These are phyloP conservation scores for Podila horticola DNA, from an alignment of 192 early-diverging fungal genomes.

Conservation along the genomic window DNA sequence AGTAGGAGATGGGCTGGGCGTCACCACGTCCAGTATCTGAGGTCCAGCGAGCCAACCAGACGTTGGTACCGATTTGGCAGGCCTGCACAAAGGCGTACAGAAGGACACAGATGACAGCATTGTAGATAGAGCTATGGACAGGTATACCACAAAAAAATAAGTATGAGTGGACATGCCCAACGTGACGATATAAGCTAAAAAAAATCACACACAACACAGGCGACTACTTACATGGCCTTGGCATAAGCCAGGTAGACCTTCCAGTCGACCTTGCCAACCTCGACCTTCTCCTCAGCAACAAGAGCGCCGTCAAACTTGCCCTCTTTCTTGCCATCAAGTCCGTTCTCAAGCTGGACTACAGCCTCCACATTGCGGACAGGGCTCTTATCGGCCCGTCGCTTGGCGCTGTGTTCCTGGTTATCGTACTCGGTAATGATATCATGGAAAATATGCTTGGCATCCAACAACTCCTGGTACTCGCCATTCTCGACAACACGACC, in stretches of 20 bases:
- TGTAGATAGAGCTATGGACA: conserved; percentile 11
- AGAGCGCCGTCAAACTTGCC: conserved; percentile 50
- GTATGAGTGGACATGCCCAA: neutral
- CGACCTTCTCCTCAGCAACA: conserved; percentile 83
- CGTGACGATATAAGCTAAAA: neutral
- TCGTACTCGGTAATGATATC: conserved; percentile 72
- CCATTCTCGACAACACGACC: conserved; percentile 76
- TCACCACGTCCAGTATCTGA: conserved; percentile 14
- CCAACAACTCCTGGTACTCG: conserved; percentile 70
- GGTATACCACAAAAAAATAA: conserved; percentile 57
- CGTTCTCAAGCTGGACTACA: neutral
- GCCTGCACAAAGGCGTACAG: conserved; percentile 13
- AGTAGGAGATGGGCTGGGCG: conserved; percentile 18
- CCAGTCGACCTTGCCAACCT: conserved; percentile 81
- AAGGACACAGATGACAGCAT: conserved; percentile 18
- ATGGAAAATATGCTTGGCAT: conserved; percentile 62
- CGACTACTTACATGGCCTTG: conserved; percentile 57
- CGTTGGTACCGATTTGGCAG: conserved; percentile 28
- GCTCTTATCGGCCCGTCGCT: neutral
- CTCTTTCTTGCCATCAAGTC: neutral
- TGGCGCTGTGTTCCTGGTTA: neutral
- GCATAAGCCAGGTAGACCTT: conserved; percentile 79
- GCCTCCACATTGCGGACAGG: neutral
- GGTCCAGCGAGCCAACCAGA: conserved; percentile 40
- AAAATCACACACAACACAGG: neutral